phyloP scores from a whole-genome alignment of 305 asterid genomes.

The Fraxinus nigra region DNA sequence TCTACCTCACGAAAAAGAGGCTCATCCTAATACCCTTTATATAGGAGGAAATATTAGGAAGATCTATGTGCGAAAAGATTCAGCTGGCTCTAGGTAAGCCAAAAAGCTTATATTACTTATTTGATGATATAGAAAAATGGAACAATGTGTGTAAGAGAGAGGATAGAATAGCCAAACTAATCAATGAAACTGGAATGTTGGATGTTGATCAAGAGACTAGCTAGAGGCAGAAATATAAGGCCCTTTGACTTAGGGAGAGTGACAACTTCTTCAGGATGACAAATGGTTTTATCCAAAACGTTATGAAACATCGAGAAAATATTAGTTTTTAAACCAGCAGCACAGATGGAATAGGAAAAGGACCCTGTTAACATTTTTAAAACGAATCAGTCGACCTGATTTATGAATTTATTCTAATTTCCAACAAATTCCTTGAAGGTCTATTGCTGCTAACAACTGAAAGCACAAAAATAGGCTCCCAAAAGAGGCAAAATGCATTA shows the following conservation, averaged over 20 bases:
- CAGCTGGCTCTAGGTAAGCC: not conserved
- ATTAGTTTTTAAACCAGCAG: not conserved
- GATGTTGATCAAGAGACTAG: not conserved
- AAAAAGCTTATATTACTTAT: not conserved
- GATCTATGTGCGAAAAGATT: not conserved
- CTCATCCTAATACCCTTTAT: not conserved
- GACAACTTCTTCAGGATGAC: not conserved
- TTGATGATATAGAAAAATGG: not conserved
- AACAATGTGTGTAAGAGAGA: not conserved
- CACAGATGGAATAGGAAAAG: not conserved
- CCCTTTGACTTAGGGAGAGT: not conserved
- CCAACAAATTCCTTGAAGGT: not conserved
- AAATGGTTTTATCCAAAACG: not conserved
- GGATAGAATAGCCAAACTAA: not conserved
- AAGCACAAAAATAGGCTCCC: conserved; percentile 1
- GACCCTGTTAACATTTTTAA: not conserved
- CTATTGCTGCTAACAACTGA: not conserved
- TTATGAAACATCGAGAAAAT: not conserved
- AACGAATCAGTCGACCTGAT: not conserved
- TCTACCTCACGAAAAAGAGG: not conserved
- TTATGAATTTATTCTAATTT: not conserved
- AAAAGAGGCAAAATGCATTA: not conserved
- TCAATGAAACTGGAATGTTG: not conserved
- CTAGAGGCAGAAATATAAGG: not conserved
- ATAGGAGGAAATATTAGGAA: not conserved